Base-by-base conservation (phyloP, 2,329 filamentous ascomycete genomes). In the Cyanodermella asteris region DNA sequence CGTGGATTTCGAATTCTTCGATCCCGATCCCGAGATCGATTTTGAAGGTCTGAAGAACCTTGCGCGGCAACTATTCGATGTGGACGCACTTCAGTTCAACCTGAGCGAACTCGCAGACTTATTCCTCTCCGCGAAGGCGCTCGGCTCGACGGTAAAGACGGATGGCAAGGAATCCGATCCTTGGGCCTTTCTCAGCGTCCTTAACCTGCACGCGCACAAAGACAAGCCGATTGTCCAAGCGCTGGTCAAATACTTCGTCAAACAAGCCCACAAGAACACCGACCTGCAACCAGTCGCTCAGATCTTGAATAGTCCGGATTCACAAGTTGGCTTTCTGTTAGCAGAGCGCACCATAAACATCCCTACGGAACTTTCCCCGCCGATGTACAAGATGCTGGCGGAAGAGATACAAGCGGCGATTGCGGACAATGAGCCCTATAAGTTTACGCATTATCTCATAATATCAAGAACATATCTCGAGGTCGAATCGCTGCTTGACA, bases 1-100 rank as follows among this genome's bases (percentile, higher is more conserved):
- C 44, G 81, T 94, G 29, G 84, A 94, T 36, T 97, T 97, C 42
- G 87, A 97, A 55, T 94, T 81, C 76, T 97, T 94, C 56, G 90
- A 93, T 51, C 91, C 84, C 33, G 73, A 87, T 39, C 61, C 76
- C 2, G 68, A 75, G 6, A 63, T 91, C 39, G 87, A 97, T 50
- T 94, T 94, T 50, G 84, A 94, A 51, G 87, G 87, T 30, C 65
- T 90, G 38, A 93, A 93, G 49, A 73, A 69, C 7, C 67, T 97
- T 6, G 52, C 93, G 31, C 75, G 84, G 31, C 87, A 97, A 49
- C 67, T 97, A 20, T 72, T 97, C 47, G 87, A 94, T 47, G 67
- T 76, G 27, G 87, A 97, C 51, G 64, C 74, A 23, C 63, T 72
- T 31, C 59, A 90, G 16, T 80, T 93, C 55, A 74, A 94, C 49